Percentiles rank a stretch among this genome's conserved stretches.
Evolutionary conservation across 2,329 filamentous ascomycete species (phyloP).

Genomic region (Tolypocladium nubicola): DNA sequence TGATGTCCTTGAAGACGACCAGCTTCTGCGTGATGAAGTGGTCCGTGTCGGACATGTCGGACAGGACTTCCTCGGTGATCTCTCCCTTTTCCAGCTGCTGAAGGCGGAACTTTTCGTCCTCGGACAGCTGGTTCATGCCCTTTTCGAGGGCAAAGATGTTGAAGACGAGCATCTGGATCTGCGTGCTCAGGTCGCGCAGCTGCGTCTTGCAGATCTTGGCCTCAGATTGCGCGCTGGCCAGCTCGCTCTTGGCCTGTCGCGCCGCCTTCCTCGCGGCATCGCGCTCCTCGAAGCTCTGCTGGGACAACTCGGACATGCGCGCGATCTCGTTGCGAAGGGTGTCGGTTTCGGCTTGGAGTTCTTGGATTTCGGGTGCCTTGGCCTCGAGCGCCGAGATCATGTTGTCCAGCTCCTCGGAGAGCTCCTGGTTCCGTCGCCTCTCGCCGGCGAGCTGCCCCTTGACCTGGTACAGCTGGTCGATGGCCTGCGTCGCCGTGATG

Average conservation of each 20-base stretch:
- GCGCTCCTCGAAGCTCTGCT: constrained; percentile 70
- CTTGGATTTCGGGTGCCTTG: constrained; percentile 79
- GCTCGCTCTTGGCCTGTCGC: constrained; percentile 66
- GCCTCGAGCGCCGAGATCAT: constrained; percentile 78
- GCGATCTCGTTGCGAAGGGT: constrained; percentile 71
- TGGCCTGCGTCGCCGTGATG: constrained; percentile 50
- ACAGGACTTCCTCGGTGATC: constrained; percentile 56
- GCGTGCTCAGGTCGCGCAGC: constrained; percentile 77
- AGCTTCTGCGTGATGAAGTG: constrained; percentile 82
- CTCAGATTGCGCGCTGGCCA: constrained; percentile 55
- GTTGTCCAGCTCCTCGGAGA: constrained; percentile 70
- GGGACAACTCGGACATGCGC: constrained; percentile 75
- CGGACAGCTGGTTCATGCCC: constrained; percentile 59
- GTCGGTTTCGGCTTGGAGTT: constrained; percentile 71
- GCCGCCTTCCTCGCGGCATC: constrained; percentile 69
- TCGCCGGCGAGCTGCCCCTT: constrained; percentile 67
- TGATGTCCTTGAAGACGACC: constrained; percentile 79
- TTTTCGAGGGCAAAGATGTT: constrained; percentile 76
- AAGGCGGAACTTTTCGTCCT: constrained; percentile 64
- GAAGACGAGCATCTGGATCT: constrained; percentile 83
- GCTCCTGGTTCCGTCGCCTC: constrained; percentile 61
- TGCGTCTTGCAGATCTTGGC: constrained; percentile 73
- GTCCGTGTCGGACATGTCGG: constrained; percentile 74
- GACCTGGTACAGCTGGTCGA: constrained; percentile 54
- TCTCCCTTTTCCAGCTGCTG: constrained; percentile 70